phyloP scores from a whole-genome alignment of 164 flowering plant genomes.

The Dillenia turbinata region DNA sequence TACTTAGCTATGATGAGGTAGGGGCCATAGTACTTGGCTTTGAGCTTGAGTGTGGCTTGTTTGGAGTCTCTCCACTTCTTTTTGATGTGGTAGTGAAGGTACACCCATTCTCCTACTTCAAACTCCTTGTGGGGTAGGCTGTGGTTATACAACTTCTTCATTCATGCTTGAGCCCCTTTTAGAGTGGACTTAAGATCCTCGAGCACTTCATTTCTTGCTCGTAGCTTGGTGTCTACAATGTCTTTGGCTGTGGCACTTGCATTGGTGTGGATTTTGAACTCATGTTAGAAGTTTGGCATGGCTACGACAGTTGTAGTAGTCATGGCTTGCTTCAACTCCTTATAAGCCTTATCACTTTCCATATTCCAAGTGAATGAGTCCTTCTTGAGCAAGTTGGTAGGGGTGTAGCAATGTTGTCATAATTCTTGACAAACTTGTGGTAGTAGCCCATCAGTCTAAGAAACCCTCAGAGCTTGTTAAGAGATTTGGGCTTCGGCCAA shows the following conservation, averaged over 20 bases:
- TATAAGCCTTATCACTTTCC: neutral
- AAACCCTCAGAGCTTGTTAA: neutral
- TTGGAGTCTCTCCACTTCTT: too few species aligned
- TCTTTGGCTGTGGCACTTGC: too few species aligned
- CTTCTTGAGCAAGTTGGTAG: neutral
- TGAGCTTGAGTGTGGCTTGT: too few species aligned
- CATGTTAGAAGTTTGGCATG: neutral
- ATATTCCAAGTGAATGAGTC: neutral
- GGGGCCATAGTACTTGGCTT: neutral
- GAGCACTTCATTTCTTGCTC: neutral
- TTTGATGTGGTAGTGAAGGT: constrained; percentile 1
- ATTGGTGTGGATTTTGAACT: too few species aligned
- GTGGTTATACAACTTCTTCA: neutral
- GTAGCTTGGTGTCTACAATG: neutral
- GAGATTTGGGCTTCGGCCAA: neutral
- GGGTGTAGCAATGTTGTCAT: neutral
- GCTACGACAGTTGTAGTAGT: neutral
- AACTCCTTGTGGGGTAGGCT: neutral
- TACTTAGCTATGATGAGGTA: neutral
- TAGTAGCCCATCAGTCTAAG: neutral
- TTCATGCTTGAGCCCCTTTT: neutral
- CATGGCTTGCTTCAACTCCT: neutral
- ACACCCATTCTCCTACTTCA: neutral
- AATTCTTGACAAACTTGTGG: too few species aligned
- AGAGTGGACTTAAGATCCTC: neutral